Percentiles rank a stretch among this genome's conserved stretches.
phyloP scores from a whole-genome alignment of 2,329 filamentous ascomycete species.

The Cladorrhinum sp. region DNA sequence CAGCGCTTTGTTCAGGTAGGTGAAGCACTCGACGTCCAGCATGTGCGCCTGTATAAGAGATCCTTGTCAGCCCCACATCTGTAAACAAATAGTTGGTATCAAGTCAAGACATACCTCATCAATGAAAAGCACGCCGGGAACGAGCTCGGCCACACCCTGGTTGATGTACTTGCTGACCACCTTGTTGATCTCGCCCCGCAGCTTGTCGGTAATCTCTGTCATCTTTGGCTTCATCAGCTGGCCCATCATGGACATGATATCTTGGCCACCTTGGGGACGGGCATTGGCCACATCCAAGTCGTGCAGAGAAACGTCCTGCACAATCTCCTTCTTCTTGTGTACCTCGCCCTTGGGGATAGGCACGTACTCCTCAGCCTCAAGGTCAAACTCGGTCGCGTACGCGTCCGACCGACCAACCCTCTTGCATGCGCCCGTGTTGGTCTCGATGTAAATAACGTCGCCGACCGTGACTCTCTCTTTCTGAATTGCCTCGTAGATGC shows the following conservation, averaged over 20 bases:
- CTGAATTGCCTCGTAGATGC: conserved; percentile 98
- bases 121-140: conserved; percentile 97
- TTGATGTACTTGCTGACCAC: conserved; percentile 99
- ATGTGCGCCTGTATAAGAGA: conserved; percentile 74
- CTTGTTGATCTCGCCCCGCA: conserved; percentile 96
- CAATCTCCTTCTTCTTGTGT: conserved; percentile 99
- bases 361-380: conserved; percentile 98
- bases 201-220: conserved; percentile 98
- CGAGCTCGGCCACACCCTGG: conserved; percentile 93
- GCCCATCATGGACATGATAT: conserved; percentile 99
- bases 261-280: conserved; percentile 91
- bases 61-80: not conserved
- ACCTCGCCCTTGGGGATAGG: conserved; percentile 98
- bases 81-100: not conserved
- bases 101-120: conserved; percentile 69
- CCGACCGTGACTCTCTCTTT: conserved; percentile 95
- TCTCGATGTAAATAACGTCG: conserved; percentile 98
- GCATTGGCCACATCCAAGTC: conserved; percentile 96
- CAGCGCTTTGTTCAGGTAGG: conserved; percentile 96
- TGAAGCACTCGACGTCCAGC: conserved; percentile 99
- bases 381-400: conserved; percentile 96
- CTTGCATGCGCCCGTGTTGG: conserved; percentile 97
- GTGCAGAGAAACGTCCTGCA: conserved; percentile 96
- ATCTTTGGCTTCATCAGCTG: conserved; percentile 99
- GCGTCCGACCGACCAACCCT: conserved; percentile 93